A percentile compares a stretch with the other conserved stretches of the same genome.
phyloP scores from a whole-genome alignment of 805 yeast genomes.

The Diddensiella caesifluorescens region DNA sequence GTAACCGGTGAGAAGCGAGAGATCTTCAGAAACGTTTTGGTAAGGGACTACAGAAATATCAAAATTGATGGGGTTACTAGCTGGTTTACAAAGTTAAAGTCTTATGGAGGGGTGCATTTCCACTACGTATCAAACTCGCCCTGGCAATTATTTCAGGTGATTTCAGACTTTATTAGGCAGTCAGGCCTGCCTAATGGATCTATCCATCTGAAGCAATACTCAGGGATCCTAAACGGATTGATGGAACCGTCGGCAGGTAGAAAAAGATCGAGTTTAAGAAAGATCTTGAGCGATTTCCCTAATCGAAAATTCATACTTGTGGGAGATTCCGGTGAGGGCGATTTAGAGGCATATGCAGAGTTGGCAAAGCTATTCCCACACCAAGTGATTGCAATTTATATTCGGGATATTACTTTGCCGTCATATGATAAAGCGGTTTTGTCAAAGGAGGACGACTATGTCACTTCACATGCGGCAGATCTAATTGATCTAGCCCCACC shows the following conservation, averaged over 20 bases:
- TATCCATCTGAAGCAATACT: constrained; percentile 79
- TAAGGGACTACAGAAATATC: constrained; percentile 62
- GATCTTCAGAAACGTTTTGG: constrained; percentile 70
- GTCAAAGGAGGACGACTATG: constrained; percentile 5
- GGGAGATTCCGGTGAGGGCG: constrained; percentile 96
- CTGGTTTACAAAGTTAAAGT: constrained; percentile 58
- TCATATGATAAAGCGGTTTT: constrained; percentile 25
- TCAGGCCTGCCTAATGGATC: constrained; percentile 72
- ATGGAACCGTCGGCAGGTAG: constrained; percentile 84
- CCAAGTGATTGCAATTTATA: constrained; percentile 67
- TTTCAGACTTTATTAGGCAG: constrained; percentile 49
- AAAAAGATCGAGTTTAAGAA: constrained; percentile 59
- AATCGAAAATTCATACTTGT: constrained; percentile 70
- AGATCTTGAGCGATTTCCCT: constrained; percentile 69
- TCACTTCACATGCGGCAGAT: constrained; percentile 10
- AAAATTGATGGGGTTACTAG: constrained; percentile 65
- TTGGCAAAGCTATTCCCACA: constrained; percentile 58
- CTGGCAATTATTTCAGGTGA: constrained; percentile 70
- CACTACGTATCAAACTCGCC: constrained; percentile 97
- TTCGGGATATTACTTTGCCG: constrained; percentile 59
- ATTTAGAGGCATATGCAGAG: constrained; percentile 82
- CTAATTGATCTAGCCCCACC: constrained; percentile 13
- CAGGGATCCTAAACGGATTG: constrained; percentile 72
- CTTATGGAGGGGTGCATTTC: constrained; percentile 49
- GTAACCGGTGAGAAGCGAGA: constrained; percentile 83